Percentiles rank a stretch among this genome's conserved stretches.
Conservation (phyloP, 208 protist genomes). For the Plasmodiophora brassicae region DNA sequence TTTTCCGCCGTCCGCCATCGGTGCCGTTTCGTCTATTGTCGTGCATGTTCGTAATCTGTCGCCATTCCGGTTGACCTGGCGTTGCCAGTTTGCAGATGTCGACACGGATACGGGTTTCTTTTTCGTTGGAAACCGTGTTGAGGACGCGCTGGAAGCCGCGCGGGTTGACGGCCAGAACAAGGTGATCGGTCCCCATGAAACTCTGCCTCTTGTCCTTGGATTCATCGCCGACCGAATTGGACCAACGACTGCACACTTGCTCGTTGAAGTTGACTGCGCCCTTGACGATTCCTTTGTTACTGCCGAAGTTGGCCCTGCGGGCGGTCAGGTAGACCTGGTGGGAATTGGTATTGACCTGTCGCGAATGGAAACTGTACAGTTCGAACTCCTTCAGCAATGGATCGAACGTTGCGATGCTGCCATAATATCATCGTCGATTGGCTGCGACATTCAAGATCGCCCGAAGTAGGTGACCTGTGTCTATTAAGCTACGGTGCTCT, state of each 20-base stretch:
- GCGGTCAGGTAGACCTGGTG: neutral
- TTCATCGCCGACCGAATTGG: neutral
- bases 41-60: neutral
- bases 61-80: neutral
- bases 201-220: neutral
- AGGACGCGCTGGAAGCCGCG: neutral
- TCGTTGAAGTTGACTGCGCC: neutral
- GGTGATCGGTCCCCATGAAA: neutral
- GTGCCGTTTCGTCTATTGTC: neutral
- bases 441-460: no score
- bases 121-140: neutral
- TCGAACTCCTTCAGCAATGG: neutral
- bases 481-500: no score
- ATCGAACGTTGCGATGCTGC: no score
- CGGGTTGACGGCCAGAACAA: neutral
- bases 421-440: no score
- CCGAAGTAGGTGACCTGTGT: no score
- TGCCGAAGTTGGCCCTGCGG: neutral
- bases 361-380: neutral
- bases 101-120: neutral
- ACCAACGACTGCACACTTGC: neutral
- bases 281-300: neutral
- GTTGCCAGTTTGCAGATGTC: neutral
- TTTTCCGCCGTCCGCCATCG: neutral
- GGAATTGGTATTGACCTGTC: neutral